Evolutionary conservation across 108 stramenopile species (phyloP).

Genomic region (Fragilaria crotonensis): DNA sequence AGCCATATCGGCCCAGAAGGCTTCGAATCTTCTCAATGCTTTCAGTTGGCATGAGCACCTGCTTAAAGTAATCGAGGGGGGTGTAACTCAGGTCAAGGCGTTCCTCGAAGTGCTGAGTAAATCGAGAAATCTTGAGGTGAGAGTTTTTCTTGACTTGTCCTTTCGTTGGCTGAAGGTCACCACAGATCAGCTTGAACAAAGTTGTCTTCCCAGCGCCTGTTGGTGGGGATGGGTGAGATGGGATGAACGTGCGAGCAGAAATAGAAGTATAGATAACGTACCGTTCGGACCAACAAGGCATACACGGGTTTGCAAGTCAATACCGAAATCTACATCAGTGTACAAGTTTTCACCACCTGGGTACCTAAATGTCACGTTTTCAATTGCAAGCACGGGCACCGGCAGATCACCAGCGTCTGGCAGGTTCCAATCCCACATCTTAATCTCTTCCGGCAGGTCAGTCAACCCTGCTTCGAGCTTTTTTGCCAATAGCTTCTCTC

Average conservation of each 20-base stretch:
- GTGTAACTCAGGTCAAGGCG: conserved; percentile 93
- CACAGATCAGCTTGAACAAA: conserved; percentile 90
- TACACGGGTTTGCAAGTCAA: conserved; percentile 83
- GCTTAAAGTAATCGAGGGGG: conserved; percentile 94
- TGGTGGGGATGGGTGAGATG: background rate
- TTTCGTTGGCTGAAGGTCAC: conserved; percentile 84
- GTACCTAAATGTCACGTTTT: conserved; percentile 74
- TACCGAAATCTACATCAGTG: conserved; percentile 81
- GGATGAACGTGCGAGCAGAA: background rate
- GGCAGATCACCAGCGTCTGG: conserved; percentile 86
- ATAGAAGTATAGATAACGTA: conserved; percentile 26
- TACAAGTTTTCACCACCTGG: conserved; percentile 69
- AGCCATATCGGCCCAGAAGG: conserved; percentile 92
- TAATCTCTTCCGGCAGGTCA: conserved; percentile 66
- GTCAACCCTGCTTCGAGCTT: conserved; percentile 88
- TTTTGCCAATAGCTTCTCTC: conserved; percentile 87
- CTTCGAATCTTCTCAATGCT: conserved; percentile 74
- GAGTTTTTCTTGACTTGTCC: conserved; percentile 89
- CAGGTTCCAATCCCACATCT: conserved; percentile 72
- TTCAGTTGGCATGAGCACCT: conserved; percentile 75
- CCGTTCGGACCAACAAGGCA: conserved; percentile 82
- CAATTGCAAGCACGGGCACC: conserved; percentile 76
- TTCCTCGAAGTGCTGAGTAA: conserved; percentile 99
- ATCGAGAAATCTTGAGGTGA: conserved; percentile 90
- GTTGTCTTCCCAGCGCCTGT: conserved; percentile 66